These are phyloP conservation scores for Gossypium gossypioides DNA, from an alignment of 441 rosid species.

Conservation along the genomic window DNA sequence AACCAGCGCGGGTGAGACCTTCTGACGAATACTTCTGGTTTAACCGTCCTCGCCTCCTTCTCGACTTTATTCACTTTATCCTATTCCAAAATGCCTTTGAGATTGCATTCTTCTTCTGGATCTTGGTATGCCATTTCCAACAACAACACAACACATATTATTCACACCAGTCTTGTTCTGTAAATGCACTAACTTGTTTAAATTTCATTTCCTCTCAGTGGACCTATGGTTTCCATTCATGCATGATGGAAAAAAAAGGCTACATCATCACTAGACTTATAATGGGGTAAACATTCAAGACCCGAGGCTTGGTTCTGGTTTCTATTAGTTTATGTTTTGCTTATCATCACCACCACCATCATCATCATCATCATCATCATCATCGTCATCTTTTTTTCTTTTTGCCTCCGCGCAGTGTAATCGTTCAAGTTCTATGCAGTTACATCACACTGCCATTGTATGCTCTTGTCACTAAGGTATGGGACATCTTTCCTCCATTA, in stretches of 20 bases:
- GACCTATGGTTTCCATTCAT: constrained; percentile 64
- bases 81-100: constrained; percentile 82
- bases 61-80: constrained; percentile 66
- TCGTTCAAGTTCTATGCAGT: constrained; percentile 83
- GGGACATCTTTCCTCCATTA: neutral
- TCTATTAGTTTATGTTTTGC: neutral
- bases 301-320: neutral
- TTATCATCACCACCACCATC: neutral
- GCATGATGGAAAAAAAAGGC: constrained; percentile 64
- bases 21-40: constrained; percentile 82
- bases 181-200: constrained; percentile 2
- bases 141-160: neutral
- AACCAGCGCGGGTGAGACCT: constrained; percentile 44
- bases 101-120: constrained; percentile 92
- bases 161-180: neutral
- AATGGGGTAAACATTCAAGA: constrained; percentile 42
- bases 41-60: constrained; percentile 41
- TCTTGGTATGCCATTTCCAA: constrained; percentile 38
- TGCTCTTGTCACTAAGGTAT: constrained; percentile 66
- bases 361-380: too few species aligned
- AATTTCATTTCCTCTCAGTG: constrained; percentile 22
- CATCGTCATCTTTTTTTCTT: neutral
- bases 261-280: constrained; percentile 59
- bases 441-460: constrained; percentile 80
- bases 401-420: constrained; percentile 36